Percentiles rank a stretch among this genome's conserved stretches.
These are phyloP conservation scores for Monilinia vaccinii-corymbosi DNA, from an alignment of 2,329 filamentous ascomycete species.

Conservation along the genomic window DNA sequence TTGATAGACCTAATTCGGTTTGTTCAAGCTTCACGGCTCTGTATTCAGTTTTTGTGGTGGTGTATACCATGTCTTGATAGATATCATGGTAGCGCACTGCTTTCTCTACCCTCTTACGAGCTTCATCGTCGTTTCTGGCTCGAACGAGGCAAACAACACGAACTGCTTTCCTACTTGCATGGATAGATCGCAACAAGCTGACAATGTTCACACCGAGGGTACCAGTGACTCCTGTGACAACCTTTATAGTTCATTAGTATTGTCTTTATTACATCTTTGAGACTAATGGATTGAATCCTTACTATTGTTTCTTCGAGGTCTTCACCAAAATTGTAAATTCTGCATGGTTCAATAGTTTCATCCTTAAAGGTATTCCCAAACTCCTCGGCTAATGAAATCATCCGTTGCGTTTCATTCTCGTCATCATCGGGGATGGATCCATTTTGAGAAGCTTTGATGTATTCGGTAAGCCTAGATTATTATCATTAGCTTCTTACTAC, in stretches of 20 bases:
- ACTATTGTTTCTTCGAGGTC: background rate
- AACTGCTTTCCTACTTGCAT: constrained; percentile 37
- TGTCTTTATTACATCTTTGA: background rate
- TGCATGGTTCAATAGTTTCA: background rate
- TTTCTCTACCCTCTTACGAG: constrained; percentile 36
- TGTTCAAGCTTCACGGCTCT: constrained; percentile 38
- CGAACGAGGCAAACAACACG: constrained; percentile 39
- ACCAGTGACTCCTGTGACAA: constrained; percentile 43
- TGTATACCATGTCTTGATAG: background rate
- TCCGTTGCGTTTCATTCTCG: background rate
- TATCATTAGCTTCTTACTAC: background rate
- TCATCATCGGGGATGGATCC: background rate
- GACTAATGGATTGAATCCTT: background rate
- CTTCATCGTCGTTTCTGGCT: constrained; percentile 34
- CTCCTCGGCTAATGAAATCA: background rate
- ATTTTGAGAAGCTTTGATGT: background rate
- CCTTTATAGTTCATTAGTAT: constrained; percentile 11
- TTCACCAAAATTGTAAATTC: background rate
- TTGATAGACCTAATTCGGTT: constrained; percentile 40
- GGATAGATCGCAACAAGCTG: constrained; percentile 27
- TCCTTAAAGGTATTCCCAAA: background rate
- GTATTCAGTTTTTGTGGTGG: constrained; percentile 11
- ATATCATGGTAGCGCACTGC: constrained; percentile 31
- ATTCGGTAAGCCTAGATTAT: background rate
- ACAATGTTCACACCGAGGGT: constrained; percentile 43